A percentile compares a stretch with the other conserved stretches of the same genome.
Evolutionary conservation across 2,329 filamentous ascomycete genomes (phyloP).

Genomic region (Claviceps humidiphila): DNA sequence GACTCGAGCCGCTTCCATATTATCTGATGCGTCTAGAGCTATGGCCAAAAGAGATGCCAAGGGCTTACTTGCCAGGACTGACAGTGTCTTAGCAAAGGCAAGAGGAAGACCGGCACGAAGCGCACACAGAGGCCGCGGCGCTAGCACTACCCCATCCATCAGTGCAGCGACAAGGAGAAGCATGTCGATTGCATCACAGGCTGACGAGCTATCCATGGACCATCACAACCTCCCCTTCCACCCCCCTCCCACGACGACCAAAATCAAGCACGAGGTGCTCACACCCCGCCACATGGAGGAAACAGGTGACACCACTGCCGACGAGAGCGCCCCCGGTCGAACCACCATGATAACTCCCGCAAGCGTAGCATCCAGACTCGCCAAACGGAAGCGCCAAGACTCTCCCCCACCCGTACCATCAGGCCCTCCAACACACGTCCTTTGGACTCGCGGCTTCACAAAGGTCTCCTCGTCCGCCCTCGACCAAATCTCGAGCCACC

Average conservation of each 20-base stretch:
- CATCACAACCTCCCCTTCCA: slow-evolving; percentile 6
- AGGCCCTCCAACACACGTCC: slow-evolving; percentile 51
- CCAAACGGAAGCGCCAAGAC: slow-evolving; percentile 46
- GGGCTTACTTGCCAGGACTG: slow-evolving; percentile 11
- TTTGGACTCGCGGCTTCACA: slow-evolving; percentile 64
- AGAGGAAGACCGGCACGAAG: slow-evolving; percentile 24
- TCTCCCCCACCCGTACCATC: slow-evolving; percentile 30
- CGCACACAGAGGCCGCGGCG: slow-evolving; percentile 20
- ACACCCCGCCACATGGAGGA: slow-evolving; percentile 44
- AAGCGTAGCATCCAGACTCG: slow-evolving; percentile 23
- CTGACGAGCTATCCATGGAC: slow-evolving; percentile 35
- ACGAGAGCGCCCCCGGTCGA: slow-evolving; percentile 34
- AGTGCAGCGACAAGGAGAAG: slow-evolving; percentile 26
- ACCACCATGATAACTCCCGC: slow-evolving; percentile 24
- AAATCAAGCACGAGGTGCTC: slow-evolving; percentile 45
- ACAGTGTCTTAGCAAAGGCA: slow-evolving; percentile 16
- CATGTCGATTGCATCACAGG: slow-evolving; percentile 32
- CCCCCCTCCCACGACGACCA: slow-evolving; percentile 23
- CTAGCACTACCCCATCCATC: slow-evolving; percentile 23
- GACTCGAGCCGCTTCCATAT: slow-evolving; percentile 23
- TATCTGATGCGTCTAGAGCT: slow-evolving; percentile 18
- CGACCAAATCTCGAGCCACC: slow-evolving; percentile 64
- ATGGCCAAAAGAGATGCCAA: slow-evolving; percentile 20
- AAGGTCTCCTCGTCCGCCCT: slow-evolving; percentile 60
- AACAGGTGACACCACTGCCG: slow-evolving; percentile 39